These are phyloP conservation scores for Ophiobolus disseminans DNA, from an alignment of 2,329 filamentous ascomycete genomes.

Conservation along the genomic window DNA sequence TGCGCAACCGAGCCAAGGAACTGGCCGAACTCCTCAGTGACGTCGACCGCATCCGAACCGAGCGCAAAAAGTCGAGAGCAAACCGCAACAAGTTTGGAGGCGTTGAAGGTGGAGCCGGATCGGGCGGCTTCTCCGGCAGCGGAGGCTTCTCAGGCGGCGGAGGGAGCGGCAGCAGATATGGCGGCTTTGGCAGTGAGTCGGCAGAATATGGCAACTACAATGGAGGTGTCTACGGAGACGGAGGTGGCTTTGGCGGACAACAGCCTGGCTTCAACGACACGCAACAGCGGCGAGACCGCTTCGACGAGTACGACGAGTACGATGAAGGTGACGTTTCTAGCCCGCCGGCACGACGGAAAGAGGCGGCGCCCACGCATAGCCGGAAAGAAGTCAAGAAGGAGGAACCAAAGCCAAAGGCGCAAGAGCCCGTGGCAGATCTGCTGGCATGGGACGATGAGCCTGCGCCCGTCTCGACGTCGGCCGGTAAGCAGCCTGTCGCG, in stretches of 20 bases:
- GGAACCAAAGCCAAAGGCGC: conserved; percentile 73
- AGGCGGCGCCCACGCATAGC: conserved; percentile 45
- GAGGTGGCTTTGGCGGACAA: conserved; percentile 88
- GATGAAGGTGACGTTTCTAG: conserved; percentile 73
- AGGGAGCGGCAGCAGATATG: conserved; percentile 68
- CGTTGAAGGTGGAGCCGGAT: conserved; percentile 79
- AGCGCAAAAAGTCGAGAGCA: conserved; percentile 84
- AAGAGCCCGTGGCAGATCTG: conserved; percentile 84
- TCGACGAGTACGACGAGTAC: conserved; percentile 97
- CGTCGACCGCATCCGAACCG: conserved; percentile 79
- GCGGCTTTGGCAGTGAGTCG: conserved; percentile 79
- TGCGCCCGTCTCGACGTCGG: conserved; percentile 56
- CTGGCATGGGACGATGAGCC: conserved; percentile 89
- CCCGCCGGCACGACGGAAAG: conserved; percentile 61
- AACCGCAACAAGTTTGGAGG: conserved; percentile 96
- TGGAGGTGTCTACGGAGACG: conserved; percentile 88
- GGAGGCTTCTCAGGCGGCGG: conserved; percentile 75
- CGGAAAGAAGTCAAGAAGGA: conserved; percentile 65
- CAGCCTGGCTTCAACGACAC: conserved; percentile 69
- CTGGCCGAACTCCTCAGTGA: conserved; percentile 91
- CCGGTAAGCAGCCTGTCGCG: conserved; percentile 52
- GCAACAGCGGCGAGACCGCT: conserved; percentile 72
- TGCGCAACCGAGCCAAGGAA: conserved; percentile 95
- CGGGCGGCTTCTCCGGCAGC: conserved; percentile 61
- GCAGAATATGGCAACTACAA: conserved; percentile 71